Percentiles rank a stretch among this genome's conserved stretches.
These are phyloP conservation scores for Zymoseptoria tritici DNA, from an alignment of 2,329 filamentous ascomycete genomes.

Conservation along the genomic window DNA sequence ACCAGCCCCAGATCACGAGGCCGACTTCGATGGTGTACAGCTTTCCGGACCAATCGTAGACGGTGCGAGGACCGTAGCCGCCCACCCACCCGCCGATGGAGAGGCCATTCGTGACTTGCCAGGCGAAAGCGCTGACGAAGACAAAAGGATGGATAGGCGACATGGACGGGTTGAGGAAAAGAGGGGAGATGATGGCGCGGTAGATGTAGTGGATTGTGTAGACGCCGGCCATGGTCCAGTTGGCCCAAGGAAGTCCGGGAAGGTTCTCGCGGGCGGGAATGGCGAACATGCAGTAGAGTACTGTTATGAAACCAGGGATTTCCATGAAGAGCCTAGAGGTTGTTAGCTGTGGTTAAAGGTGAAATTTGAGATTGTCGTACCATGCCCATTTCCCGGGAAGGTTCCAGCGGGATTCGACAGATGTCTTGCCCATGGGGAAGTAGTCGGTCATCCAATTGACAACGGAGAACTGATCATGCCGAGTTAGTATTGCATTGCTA, in stretches of 20 bases:
- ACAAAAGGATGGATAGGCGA: conserved; percentile 73
- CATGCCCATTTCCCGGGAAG: conserved; percentile 71
- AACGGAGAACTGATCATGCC: conserved; percentile 52
- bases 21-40: conserved; percentile 51
- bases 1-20: conserved; percentile 66
- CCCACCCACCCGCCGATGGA: conserved; percentile 74
- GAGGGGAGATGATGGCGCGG: conserved; percentile 73
- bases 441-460: conserved; percentile 69
- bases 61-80: conserved; percentile 65
- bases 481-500: conserved; percentile 8
- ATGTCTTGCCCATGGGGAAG: conserved; percentile 93
- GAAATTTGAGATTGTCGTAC: background rate
- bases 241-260: conserved; percentile 60
- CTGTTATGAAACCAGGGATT: conserved; percentile 63
- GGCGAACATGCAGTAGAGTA: conserved; percentile 71
- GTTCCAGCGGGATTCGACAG: conserved; percentile 65
- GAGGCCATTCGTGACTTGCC: conserved; percentile 75
- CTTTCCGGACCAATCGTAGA: conserved; percentile 44
- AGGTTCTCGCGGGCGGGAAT: conserved; percentile 55
- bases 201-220: conserved; percentile 83
- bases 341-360: background rate
- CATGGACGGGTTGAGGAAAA: conserved; percentile 80
- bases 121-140: conserved; percentile 55
- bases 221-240: conserved; percentile 65
- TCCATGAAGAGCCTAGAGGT: conserved; percentile 77